Percentiles rank a stretch among this genome's conserved stretches.
Evolutionary conservation across 2,329 filamentous ascomycete species (phyloP).

Genomic region (Aspergillus uvarum): DNA sequence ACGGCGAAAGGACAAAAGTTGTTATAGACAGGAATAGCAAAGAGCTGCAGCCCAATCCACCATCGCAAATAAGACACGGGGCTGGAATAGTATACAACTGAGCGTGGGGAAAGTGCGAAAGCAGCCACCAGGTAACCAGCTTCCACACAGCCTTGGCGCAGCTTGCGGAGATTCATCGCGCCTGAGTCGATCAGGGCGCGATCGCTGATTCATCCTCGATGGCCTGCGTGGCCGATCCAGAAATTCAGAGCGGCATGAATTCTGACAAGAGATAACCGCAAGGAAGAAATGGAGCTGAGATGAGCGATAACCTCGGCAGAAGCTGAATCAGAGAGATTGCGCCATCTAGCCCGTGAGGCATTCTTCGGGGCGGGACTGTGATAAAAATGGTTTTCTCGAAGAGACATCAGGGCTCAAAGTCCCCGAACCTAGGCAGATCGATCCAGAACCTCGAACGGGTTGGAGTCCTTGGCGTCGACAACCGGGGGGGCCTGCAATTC

Average conservation of each 20-base stretch:
- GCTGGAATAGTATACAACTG: background rate
- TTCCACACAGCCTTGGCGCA: background rate
- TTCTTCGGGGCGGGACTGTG: background rate
- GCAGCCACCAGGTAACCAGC: background rate
- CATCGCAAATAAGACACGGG: background rate
- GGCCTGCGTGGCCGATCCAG: background rate
- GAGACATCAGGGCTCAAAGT: background rate
- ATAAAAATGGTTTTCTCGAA: background rate
- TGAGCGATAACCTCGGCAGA: too few relatives aligned
- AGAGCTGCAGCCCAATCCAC: background rate
- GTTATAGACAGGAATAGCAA: background rate
- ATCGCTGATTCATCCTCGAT: background rate
- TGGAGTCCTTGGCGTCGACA: constrained; percentile 27
- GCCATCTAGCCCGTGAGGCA: background rate
- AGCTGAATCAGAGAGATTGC: background rate
- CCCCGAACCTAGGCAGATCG: constrained; percentile 11
- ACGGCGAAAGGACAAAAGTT: background rate
- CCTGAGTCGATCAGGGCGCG: background rate
- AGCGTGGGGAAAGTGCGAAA: background rate
- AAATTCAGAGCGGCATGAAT: background rate
- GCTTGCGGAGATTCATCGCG: background rate
- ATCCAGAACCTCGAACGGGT: constrained; percentile 35
- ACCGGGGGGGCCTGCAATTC: constrained; percentile 17
- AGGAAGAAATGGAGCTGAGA: background rate
- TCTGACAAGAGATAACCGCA: background rate